phyloP scores from a whole-genome alignment of 192 early-diverging fungal species.

The Chytriomyces confervae region DNA sequence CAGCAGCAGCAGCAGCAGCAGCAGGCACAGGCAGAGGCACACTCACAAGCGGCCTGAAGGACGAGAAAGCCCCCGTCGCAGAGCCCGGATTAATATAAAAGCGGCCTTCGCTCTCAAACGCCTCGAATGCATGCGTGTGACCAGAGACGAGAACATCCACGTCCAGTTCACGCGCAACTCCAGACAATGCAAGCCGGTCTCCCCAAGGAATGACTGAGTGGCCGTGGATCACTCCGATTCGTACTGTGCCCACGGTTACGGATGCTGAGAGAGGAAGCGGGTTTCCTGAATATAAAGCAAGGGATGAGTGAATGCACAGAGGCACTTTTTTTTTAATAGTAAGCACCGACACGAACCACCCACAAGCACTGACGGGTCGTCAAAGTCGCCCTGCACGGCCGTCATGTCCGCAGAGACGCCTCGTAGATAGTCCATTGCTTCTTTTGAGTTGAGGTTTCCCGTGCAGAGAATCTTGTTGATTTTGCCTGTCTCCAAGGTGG shows the following conservation, averaged over 20 bases:
- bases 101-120: constrained; percentile 88
- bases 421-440: constrained; percentile 86
- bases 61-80: constrained; percentile 83
- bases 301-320: background rate
- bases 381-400: constrained; percentile 83
- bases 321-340: background rate
- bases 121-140: constrained; percentile 89
- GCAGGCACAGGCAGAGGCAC: constrained; percentile 13
- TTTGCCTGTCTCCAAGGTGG: constrained; percentile 69
- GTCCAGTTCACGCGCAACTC: constrained; percentile 85
- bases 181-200: constrained; percentile 10
- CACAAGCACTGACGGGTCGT: constrained; percentile 53
- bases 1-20: background rate
- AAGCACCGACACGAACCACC: background rate
- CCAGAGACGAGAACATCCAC: constrained; percentile 90
- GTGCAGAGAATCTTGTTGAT: constrained; percentile 95
- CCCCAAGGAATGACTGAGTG: constrained; percentile 84
- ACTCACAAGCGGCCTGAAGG: constrained; percentile 18
- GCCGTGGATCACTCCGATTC: constrained; percentile 79
- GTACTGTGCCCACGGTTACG: constrained; percentile 54
- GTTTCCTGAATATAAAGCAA: background rate
- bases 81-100: constrained; percentile 97
- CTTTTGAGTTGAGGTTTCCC: constrained; percentile 84
- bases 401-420: constrained; percentile 78
- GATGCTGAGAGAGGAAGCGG: constrained; percentile 50